Base-by-base conservation (phyloP, 2,329 filamentous ascomycete species). In the Epicoccum sorghinum region DNA sequence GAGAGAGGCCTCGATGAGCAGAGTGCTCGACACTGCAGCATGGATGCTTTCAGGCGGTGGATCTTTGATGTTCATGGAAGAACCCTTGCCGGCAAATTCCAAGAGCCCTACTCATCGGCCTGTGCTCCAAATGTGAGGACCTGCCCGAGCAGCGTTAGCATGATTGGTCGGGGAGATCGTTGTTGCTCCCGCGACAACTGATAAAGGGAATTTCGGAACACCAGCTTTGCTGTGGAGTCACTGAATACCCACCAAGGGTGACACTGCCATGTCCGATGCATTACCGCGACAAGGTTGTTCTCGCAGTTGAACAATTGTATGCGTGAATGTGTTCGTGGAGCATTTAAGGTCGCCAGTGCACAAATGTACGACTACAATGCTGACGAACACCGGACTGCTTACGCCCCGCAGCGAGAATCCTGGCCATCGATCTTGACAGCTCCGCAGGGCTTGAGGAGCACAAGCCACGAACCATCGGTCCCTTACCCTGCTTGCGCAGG, bases 161-260 rank as follows among this genome's bases (percentile, higher is more conserved):
- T 41, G 27, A 56, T 51, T 56, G 53, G 53, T 14, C 27, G 53
- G 43, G 53, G 47, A 45, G 27, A 13, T 8, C 25, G 37, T 29
- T 42, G 22, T 18, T 18, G 25, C 43, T 43, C 27, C 46, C 53
- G 43, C 36, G 23, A 29, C 22, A 37, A 37, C 9, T 51, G 33
- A 38, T 38, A n/a, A 13, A 55, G 43, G 32, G 42, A 13, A 25
- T 7, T 13, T 12, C 33, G 32, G 30, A 47, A 46, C 23, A 25
- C 9, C 18, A 39, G 18, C 29, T 23, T 41, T 23, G 35, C 29
- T 47, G 14, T 23, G 33, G 25, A 23, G 38, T 35, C 36, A 18
- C 4, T 33, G 10, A 33, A n/a, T 9, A 33, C 9, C 13, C 4
- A 12, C 32, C 27, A 29, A 29, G 9, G 6, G 27, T 29, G 27